Percentiles rank a stretch among this genome's conserved stretches.
phyloP scores from a whole-genome alignment of 345 rosid species.

The Viola odorata region DNA sequence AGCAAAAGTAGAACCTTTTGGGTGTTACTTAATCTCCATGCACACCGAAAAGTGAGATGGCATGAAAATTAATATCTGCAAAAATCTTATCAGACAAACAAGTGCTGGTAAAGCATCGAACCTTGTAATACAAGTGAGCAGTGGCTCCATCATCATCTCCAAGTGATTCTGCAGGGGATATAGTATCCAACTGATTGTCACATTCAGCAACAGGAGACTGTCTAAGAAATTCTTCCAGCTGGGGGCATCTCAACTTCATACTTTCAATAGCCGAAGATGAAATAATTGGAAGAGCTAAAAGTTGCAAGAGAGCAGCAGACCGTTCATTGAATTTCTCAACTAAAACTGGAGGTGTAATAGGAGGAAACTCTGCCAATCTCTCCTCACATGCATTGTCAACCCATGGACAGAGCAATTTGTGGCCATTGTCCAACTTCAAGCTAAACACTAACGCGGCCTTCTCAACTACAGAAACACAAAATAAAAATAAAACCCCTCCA shows the following conservation, averaged over 20 bases:
- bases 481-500: too few relatives aligned
- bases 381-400: slow-evolving; percentile 73
- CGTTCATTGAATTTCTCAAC: slow-evolving; percentile 60
- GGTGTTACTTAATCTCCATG: too few relatives aligned
- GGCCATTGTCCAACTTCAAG: slow-evolving; percentile 84
- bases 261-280: slow-evolving; percentile 61
- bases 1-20: too few relatives aligned
- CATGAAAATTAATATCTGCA: too few relatives aligned
- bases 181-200: slow-evolving; percentile 21
- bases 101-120: slow-evolving; percentile 14
- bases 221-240: slow-evolving; percentile 63
- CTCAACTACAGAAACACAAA: slow-evolving; percentile 48
- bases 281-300: slow-evolving; percentile 63
- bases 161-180: slow-evolving; percentile 31
- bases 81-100: neutral
- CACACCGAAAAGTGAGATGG: too few relatives aligned
- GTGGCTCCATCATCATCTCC: slow-evolving; percentile 36
- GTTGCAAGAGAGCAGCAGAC: slow-evolving; percentile 45
- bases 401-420: slow-evolving; percentile 83
- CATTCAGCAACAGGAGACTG: slow-evolving; percentile 32
- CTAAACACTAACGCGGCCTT: slow-evolving; percentile 84
- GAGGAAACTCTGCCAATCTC: slow-evolving; percentile 82
- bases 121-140: slow-evolving; percentile 66
- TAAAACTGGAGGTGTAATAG: slow-evolving; percentile 53
- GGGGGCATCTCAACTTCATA: slow-evolving; percentile 44